These are phyloP conservation scores for Elongisporangium undulatum DNA, from an alignment of 352 stramenopile genomes.

Conservation along the genomic window DNA sequence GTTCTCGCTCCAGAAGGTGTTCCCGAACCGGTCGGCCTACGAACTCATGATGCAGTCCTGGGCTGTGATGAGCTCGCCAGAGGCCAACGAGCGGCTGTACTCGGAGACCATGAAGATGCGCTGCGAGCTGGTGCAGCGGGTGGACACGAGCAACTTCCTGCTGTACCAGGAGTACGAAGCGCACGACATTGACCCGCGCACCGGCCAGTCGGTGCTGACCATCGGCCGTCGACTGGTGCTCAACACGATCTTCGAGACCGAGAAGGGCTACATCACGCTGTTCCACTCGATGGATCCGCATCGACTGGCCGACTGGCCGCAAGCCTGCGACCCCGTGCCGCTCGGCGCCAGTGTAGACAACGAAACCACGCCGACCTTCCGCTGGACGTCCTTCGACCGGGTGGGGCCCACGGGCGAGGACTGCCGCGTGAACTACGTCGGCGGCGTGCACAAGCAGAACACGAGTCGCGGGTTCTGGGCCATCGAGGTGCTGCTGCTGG, in stretches of 20 bases:
- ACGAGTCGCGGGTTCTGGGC: slow-evolving; percentile 45
- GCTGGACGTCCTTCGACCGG: background rate
- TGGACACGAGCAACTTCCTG: slow-evolving; percentile 5
- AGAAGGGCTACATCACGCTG: background rate
- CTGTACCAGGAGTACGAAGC: slow-evolving; percentile 2
- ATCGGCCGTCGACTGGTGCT: background rate
- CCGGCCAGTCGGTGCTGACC: background rate
- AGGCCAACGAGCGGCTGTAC: background rate
- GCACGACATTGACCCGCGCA: background rate
- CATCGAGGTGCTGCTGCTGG: slow-evolving; percentile 41
- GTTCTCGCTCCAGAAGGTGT: slow-evolving; percentile 25
- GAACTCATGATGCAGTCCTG: slow-evolving; percentile 3
- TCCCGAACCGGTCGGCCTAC: slow-evolving; percentile 10
- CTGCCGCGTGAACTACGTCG: slow-evolving; percentile 39
- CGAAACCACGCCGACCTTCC: background rate
- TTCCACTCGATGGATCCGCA: background rate
- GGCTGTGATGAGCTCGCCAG: background rate
- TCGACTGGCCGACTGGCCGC: background rate
- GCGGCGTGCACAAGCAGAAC: slow-evolving; percentile 23
- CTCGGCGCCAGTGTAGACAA: background rate
- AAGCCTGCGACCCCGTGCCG: background rate
- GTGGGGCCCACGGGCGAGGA: slow-evolving; percentile 5
- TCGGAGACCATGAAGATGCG: slow-evolving; percentile 2
- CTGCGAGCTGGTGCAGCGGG: slow-evolving; percentile 3
- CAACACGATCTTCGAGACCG: background rate